phyloP scores from a whole-genome alignment of 2,329 filamentous ascomycete species.

The Beauveria brongniartii region DNA sequence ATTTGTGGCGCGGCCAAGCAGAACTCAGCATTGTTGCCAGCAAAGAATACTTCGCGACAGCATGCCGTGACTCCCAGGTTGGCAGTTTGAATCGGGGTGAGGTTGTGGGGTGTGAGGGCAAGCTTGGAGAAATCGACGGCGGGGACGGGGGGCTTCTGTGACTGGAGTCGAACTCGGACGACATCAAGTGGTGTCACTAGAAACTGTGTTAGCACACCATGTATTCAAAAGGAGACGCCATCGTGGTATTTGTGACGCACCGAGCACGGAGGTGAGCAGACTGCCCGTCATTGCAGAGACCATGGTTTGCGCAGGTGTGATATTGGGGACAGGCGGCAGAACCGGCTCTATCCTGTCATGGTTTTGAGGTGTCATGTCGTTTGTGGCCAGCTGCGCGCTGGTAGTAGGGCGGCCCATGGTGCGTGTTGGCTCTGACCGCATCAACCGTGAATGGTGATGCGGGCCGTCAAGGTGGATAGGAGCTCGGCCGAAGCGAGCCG shows the following conservation, averaged over 20 bases:
- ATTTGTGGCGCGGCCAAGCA: constrained; percentile 65
- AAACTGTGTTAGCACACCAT: neutral
- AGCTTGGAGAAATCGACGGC: constrained; percentile 48
- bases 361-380: constrained; percentile 17
- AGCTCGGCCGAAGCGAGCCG: constrained; percentile 8
- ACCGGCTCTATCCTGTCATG: constrained; percentile 21
- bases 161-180: constrained; percentile 88
- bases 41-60: constrained; percentile 95
- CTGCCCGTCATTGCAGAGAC: constrained; percentile 86
- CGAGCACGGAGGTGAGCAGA: constrained; percentile 78
- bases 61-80: constrained; percentile 90
- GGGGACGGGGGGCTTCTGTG: constrained; percentile 52
- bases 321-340: constrained; percentile 42
- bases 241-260: constrained; percentile 43
- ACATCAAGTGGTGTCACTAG: constrained; percentile 92
- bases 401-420: constrained; percentile 2
- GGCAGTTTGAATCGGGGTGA: constrained; percentile 62
- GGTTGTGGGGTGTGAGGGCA: constrained; percentile 46
- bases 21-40: constrained; percentile 73
- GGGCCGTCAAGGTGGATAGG: constrained; percentile 6
- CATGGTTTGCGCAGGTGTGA: constrained; percentile 87
- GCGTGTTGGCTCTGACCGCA: neutral
- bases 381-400: neutral
- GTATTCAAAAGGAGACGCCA: neutral
- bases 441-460: constrained; percentile 5